phyloP scores from a whole-genome alignment of 371 early-diverging fungal genomes.

The Rhizopus arrhizus region DNA sequence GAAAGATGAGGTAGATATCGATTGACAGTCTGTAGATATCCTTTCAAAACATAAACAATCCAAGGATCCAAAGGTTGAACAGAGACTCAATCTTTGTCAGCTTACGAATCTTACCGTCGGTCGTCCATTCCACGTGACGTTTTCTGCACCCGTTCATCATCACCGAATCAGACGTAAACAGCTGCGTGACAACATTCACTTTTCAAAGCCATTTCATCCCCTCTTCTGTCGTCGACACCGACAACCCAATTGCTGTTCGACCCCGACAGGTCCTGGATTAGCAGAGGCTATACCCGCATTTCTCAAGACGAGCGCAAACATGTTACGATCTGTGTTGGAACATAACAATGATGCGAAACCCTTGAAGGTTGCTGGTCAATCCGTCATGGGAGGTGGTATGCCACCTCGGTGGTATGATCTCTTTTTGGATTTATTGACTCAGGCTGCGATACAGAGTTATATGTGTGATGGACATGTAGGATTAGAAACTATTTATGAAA shows the following conservation, averaged over 20 bases:
- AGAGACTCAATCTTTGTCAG: conserved; percentile 64
- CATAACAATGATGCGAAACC: conserved; percentile 27
- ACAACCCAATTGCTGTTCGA: conserved; percentile 30
- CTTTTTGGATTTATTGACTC: conserved; percentile 61
- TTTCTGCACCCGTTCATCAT: conserved; percentile 32
- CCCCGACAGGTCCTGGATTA: conserved; percentile 42
- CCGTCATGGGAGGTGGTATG: conserved; percentile 60
- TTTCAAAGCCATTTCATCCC: conserved; percentile 34
- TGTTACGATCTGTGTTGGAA: conserved; percentile 47
- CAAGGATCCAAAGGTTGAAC: conserved; percentile 53
- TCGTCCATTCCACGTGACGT: conserved; percentile 42
- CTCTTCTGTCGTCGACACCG: conserved; percentile 51
- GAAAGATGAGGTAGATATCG: too few relatives aligned
- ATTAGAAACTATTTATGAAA: conserved; percentile 57
- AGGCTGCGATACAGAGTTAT: conserved; percentile 64
- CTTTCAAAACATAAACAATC: conserved; percentile 54
- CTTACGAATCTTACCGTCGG: conserved; percentile 65
- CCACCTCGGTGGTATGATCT: conserved; percentile 62
- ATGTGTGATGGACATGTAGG: conserved; percentile 60
- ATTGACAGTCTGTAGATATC: conserved; percentile 39
- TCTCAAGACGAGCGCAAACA: conserved; percentile 58
- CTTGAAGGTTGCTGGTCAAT: conserved; percentile 49
- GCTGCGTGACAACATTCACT: conserved; percentile 26
- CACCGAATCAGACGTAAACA: conserved; percentile 17
- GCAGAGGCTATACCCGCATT: conserved; percentile 63